A percentile compares a stretch with the other conserved stretches of the same genome.
These are phyloP conservation scores for Schizochytrium sp. DNA, from an alignment of 108 stramenopile genomes.

Conservation along the genomic window DNA sequence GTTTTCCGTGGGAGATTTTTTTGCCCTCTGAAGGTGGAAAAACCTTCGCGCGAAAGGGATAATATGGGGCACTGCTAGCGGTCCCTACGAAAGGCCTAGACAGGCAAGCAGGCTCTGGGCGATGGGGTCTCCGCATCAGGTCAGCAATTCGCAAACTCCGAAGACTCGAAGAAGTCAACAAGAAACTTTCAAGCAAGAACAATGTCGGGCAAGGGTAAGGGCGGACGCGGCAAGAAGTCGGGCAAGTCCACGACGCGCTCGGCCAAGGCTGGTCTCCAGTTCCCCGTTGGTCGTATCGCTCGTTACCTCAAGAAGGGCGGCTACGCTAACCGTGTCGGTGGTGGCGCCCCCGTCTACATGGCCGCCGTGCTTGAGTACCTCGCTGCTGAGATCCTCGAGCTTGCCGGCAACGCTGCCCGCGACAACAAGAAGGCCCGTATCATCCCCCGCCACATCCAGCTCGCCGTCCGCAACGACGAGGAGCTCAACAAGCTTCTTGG, in stretches of 20 bases:
- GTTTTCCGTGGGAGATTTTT: too few relatives aligned
- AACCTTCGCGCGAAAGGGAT: too few relatives aligned
- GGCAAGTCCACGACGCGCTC: slow-evolving; percentile 81
- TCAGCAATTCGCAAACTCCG: background rate
- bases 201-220: slow-evolving; percentile 83
- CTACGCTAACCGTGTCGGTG: slow-evolving; percentile 92
- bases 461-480: slow-evolving; percentile 94
- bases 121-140: background rate
- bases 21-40: too few relatives aligned
- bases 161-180: too few relatives aligned
- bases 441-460: slow-evolving; percentile 92
- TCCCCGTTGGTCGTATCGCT: slow-evolving; percentile 94
- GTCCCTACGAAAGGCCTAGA: too few relatives aligned
- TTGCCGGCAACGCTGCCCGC: slow-evolving; percentile 94
- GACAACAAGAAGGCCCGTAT: slow-evolving; percentile 97
- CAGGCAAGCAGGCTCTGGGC: too few relatives aligned
- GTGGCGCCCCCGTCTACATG: slow-evolving; percentile 93
- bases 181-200: background rate
- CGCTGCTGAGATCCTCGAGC: slow-evolving; percentile 91
- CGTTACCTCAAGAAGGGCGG: slow-evolving; percentile 94
- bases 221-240: slow-evolving; percentile 84
- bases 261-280: slow-evolving; percentile 94
- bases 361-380: slow-evolving; percentile 95
- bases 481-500: slow-evolving; percentile 94
- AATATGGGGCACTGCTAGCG: background rate